phyloP scores from a whole-genome alignment of 1,284 basidiomycete genomes.

The Ceraceosorus guamensis region DNA sequence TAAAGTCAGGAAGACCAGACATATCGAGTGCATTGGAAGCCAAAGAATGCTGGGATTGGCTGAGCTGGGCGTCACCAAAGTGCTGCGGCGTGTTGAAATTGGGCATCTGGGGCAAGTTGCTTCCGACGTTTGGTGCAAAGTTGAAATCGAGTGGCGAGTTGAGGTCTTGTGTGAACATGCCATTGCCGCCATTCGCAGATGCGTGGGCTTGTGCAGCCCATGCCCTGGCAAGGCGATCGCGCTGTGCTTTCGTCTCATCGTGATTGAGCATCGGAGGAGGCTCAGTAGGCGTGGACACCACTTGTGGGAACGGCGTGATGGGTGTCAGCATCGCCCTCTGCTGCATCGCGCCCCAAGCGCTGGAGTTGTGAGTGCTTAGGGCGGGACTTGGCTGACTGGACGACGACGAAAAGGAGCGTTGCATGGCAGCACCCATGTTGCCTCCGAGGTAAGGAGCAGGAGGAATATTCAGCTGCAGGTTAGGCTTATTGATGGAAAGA shows the following conservation, averaged over 20 bases:
- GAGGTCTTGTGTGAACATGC: conserved; percentile 1
- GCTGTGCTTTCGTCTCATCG: conserved; percentile 28
- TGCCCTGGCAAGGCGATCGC: conserved; percentile 33
- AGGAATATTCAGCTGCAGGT: conserved; percentile 36
- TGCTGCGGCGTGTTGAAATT: background rate
- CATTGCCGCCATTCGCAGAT: too few relatives aligned
- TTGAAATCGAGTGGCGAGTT: conserved; percentile 26
- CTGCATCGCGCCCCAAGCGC: conserved; percentile 36
- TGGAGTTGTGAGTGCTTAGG: conserved; percentile 14
- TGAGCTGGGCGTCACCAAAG: background rate
- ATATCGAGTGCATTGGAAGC: conserved; percentile 6
- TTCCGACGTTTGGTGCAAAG: too few relatives aligned
- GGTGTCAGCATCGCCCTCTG: conserved; percentile 35
- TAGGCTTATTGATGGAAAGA: conserved; percentile 34
- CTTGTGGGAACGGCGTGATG: conserved; percentile 35
- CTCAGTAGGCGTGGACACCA: conserved; percentile 16
- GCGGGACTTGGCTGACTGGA: conserved; percentile 22
- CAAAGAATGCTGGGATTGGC: background rate
- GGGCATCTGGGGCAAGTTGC: conserved; percentile 10
- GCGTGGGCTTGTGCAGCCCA: conserved; percentile 19
- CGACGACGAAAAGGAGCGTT: conserved; percentile 8
- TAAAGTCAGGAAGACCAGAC: conserved; percentile 5
- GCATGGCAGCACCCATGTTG: conserved; percentile 10
- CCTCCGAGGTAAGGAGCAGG: conserved; percentile 29
- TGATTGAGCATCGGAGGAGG: conserved; percentile 30